Evolutionary conservation across 495 filamentous ascomycete species (phyloP).

Genomic region (Pseudoneurospora amorphoporcata): DNA sequence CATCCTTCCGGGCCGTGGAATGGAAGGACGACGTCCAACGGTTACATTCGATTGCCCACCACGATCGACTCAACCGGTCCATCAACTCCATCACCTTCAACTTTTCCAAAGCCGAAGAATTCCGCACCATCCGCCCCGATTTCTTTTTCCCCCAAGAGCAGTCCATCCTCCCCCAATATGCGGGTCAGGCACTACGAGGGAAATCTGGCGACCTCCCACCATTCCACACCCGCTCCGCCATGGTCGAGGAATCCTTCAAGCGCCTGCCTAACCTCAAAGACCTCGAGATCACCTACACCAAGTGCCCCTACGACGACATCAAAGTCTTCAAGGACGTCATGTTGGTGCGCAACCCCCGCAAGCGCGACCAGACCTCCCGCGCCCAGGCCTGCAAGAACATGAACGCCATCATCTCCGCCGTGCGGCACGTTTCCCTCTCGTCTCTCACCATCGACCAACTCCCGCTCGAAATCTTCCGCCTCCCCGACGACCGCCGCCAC

Average conservation of each 20-base stretch:
- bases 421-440: constrained; percentile 27
- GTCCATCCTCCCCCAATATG: constrained; percentile 26
- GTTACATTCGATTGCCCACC: constrained; percentile 32
- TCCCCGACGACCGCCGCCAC: constrained; percentile 25
- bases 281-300: constrained; percentile 34
- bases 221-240: constrained; percentile 27
- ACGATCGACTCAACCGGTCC: constrained; percentile 30
- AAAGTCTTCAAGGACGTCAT: constrained; percentile 29
- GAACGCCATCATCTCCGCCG: constrained; percentile 33
- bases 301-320: constrained; percentile 29
- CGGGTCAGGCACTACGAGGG: constrained; percentile 28
- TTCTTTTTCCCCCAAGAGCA: constrained; percentile 28
- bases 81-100: constrained; percentile 36
- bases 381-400: constrained; percentile 31
- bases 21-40: constrained; percentile 38
- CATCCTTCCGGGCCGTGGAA: constrained; percentile 31
- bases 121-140: constrained; percentile 31
- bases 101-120: constrained; percentile 33
- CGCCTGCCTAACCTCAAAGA: constrained; percentile 32
- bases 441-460: constrained; percentile 36
- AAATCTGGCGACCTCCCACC: constrained; percentile 23
- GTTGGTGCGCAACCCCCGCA: constrained; percentile 30
- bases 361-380: constrained; percentile 21
- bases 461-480: constrained; percentile 34
- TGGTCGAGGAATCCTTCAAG: constrained; percentile 32